A percentile compares a stretch with the other conserved stretches of the same genome.
phyloP scores from a whole-genome alignment of 306 rosid species.

The Betula pendula region DNA sequence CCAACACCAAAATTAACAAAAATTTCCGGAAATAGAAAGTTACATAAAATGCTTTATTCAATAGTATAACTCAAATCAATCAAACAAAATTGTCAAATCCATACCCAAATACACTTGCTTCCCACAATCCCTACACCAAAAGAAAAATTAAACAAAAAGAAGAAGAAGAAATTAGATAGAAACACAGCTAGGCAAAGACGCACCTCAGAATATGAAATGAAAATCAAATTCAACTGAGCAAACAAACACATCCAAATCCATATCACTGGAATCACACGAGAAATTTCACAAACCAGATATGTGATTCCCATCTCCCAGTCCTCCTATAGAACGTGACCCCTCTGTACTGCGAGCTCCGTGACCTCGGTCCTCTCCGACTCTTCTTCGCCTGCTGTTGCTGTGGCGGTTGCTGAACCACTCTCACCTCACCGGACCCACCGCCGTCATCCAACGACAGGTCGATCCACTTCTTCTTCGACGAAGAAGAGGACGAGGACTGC shows the following conservation, averaged over 20 bases:
- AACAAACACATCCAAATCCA: constrained; percentile 7
- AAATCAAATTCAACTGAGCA: background rate
- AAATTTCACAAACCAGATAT: constrained; percentile 81
- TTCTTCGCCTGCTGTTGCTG: constrained; percentile 71
- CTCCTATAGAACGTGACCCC: constrained; percentile 98
- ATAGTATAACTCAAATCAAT: constrained; percentile 22
- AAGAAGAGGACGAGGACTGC: constrained; percentile 47
- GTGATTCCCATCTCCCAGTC: constrained; percentile 99
- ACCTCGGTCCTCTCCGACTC: constrained; percentile 96
- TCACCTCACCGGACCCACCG: constrained; percentile 48
- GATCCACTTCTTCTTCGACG: constrained; percentile 57
- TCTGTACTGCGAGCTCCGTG: constrained; percentile 96
- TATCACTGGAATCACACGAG: background rate
- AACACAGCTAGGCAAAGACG: background rate
- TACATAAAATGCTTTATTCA: constrained; percentile 17
- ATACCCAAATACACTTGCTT: constrained; percentile 97
- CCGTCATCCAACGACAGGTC: constrained; percentile 61
- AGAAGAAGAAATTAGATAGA: constrained; percentile 22
- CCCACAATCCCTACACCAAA: constrained; percentile 88
- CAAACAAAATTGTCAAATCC: constrained; percentile 35
- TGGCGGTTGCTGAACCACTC: constrained; percentile 41
- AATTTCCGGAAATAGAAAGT: constrained; percentile 41
- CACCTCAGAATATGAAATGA: background rate
- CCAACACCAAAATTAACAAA: constrained; percentile 31
- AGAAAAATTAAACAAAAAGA: constrained; percentile 9